Percentiles rank a stretch among this genome's conserved stretches.
These are phyloP conservation scores for Phallus indusiatus DNA, from an alignment of 768 basidiomycete genomes.

Conservation along the genomic window DNA sequence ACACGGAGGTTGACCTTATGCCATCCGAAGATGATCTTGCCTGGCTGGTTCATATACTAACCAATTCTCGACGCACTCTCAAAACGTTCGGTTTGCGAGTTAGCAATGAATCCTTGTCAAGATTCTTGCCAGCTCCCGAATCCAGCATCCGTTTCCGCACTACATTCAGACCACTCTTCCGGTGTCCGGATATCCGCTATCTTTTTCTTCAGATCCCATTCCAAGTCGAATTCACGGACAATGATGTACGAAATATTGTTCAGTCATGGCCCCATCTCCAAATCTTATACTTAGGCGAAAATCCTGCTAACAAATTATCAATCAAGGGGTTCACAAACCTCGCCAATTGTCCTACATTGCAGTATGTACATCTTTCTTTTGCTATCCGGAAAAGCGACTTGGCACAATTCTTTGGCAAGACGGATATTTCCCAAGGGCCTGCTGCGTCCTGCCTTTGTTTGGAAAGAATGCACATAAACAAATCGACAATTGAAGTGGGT, in stretches of 20 bases:
- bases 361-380: neutral
- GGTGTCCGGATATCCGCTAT: neutral
- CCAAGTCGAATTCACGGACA: neutral
- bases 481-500: neutral
- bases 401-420: neutral
- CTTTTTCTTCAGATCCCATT: neutral
- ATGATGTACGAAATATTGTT: neutral
- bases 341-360: neutral
- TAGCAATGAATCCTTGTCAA: neutral
- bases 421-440: neutral
- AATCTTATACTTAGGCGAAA: neutral
- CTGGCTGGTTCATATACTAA: neutral
- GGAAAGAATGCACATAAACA: neutral
- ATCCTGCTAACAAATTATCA: neutral
- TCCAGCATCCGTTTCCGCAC: neutral
- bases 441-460: neutral
- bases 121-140: neutral
- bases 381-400: neutral
- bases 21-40: neutral
- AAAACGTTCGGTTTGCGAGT: neutral
- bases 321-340: neutral
- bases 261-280: neutral
- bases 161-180: neutral
- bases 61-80: neutral
- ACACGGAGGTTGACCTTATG: neutral